Conservation (phyloP, 257 asterid genomes). For the Paulownia fortunei region DNA sequence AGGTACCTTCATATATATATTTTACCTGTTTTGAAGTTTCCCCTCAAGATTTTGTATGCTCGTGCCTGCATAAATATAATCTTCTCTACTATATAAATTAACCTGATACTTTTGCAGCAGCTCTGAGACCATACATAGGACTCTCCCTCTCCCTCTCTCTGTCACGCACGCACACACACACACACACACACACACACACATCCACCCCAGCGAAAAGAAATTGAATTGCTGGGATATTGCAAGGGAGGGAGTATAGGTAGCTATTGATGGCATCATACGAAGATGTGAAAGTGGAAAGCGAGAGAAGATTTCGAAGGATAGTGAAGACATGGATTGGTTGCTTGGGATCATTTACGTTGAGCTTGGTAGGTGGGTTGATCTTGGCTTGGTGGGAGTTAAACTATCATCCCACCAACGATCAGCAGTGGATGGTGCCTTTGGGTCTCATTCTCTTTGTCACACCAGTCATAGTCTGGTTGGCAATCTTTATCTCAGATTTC, state of each 20-base stretch:
- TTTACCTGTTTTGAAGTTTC: too few species aligned
- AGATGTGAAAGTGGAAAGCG: conserved; percentile 10
- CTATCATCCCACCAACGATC: conserved; percentile 47
- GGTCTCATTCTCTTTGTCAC: conserved; percentile 54
- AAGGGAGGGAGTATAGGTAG: background rate
- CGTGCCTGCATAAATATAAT: too few species aligned
- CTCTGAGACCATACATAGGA: too few species aligned
- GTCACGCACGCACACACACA: background rate
- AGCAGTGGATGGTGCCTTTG: conserved; percentile 66
- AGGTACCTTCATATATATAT: too few species aligned
- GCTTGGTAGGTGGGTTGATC: conserved; percentile 48
- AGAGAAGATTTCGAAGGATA: background rate
- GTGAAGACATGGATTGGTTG: conserved; percentile 36
- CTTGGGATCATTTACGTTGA: conserved; percentile 39
- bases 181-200: too few species aligned
- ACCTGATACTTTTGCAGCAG: too few species aligned
- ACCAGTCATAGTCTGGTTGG: conserved; percentile 40
- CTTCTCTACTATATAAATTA: too few species aligned
- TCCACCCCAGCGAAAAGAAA: too few species aligned
- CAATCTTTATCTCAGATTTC: conserved; percentile 40
- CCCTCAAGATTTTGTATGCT: too few species aligned
- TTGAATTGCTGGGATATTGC: background rate
- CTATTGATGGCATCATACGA: conserved; percentile 24
- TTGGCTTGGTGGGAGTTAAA: conserved; percentile 49
- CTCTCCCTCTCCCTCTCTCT: background rate